These are phyloP conservation scores for Lasiodiplodia gonubiensis DNA, from an alignment of 2,329 filamentous ascomycete genomes.

Conservation along the genomic window DNA sequence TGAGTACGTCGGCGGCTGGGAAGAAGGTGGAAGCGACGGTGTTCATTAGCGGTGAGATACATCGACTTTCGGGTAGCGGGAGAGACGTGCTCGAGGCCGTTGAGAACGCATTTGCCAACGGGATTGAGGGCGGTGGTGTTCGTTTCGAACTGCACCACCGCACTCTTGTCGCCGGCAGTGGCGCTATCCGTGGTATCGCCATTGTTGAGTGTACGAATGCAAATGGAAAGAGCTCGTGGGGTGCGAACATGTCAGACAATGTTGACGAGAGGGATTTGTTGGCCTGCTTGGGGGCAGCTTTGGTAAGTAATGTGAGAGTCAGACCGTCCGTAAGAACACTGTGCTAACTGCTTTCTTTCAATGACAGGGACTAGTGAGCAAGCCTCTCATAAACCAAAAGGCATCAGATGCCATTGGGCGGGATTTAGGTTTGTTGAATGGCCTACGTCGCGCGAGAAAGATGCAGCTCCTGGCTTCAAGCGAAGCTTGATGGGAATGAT, in stretches of 20 bases:
- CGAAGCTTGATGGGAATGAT: no score
- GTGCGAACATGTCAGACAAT: background rate
- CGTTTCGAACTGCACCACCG: background rate
- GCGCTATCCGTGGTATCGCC: background rate
- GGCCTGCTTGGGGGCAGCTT: background rate
- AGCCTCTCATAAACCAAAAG: no score
- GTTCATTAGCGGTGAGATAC: background rate
- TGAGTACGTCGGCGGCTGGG: background rate
- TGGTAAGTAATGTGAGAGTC: background rate
- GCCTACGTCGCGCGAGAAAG: no score
- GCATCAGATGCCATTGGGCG: no score
- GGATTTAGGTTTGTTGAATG: no score
- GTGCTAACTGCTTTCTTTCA: no score
- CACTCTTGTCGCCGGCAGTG: background rate
- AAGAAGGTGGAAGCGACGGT: background rate
- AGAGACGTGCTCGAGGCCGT: background rate
- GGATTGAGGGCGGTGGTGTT: background rate
- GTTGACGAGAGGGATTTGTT: background rate
- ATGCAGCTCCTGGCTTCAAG: no score
- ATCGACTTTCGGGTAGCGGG: background rate
- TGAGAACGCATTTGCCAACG: background rate
- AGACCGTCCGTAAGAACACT: no score
- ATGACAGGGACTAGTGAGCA: no score
- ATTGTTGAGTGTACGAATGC: background rate
- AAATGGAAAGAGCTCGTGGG: background rate